phyloP scores from a whole-genome alignment of 1,284 basidiomycete species.

The Phellinidium pouzarii region DNA sequence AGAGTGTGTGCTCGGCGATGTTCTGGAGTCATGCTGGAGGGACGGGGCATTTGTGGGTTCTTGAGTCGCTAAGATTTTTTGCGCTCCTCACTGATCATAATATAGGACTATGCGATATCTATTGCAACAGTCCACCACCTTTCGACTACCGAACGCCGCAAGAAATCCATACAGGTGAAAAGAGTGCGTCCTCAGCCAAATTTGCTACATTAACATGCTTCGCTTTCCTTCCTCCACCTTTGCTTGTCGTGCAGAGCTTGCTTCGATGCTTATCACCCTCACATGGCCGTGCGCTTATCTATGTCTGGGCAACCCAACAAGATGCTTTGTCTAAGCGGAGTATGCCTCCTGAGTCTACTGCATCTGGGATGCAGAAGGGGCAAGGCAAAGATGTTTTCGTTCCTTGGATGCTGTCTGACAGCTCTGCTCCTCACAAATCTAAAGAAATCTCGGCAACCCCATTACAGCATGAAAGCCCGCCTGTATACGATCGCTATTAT shows the following conservation, averaged over 20 bases:
- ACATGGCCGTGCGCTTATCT: constrained; percentile 81
- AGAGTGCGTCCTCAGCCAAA: constrained; percentile 19
- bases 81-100: background rate
- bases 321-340: constrained; percentile 72
- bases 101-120: constrained; percentile 88
- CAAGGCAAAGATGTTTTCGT: constrained; percentile 40
- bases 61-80: background rate
- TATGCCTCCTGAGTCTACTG: constrained; percentile 36
- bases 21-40: constrained; percentile 66
- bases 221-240: constrained; percentile 10
- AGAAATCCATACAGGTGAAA: constrained; percentile 62
- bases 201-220: constrained; percentile 3
- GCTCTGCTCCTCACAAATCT: constrained; percentile 11
- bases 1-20: constrained; percentile 76
- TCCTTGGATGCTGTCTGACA: constrained; percentile 36
- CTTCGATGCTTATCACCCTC: constrained; percentile 54
- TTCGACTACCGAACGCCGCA: constrained; percentile 68
- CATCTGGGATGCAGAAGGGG: constrained; percentile 1
- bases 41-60: constrained; percentile 62
- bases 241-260: constrained; percentile 42
- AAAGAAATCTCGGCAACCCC: background rate
- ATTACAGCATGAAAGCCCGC: constrained; percentile 14
- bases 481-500: constrained; percentile 80
- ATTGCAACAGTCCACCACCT: constrained; percentile 95
- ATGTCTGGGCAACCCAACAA: constrained; percentile 99